These are phyloP conservation scores for Martiniozyma abietophila DNA, from an alignment of 805 yeast genomes.

Conservation along the genomic window DNA sequence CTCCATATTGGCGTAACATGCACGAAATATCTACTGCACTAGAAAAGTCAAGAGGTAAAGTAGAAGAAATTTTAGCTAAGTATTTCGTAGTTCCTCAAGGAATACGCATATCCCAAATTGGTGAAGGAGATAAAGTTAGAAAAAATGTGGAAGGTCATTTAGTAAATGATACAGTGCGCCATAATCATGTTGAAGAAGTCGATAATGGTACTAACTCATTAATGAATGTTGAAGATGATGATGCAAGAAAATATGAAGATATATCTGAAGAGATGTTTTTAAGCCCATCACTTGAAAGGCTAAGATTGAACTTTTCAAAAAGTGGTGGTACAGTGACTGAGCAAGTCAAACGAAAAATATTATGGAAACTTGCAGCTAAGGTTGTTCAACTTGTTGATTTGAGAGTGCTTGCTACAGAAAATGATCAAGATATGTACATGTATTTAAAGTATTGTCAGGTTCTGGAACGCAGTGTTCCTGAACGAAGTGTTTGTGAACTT, in stretches of 20 bases:
- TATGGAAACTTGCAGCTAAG: constrained; percentile 8
- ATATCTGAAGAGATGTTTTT: constrained; percentile 5
- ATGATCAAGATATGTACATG: constrained; percentile 9
- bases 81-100: too few relatives aligned
- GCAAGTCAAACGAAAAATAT: constrained; percentile 1
- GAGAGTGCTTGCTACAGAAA: neutral
- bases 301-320: constrained; percentile 3
- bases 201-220: too few relatives aligned
- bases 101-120: too few relatives aligned
- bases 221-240: too few relatives aligned
- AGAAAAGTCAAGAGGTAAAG: neutral
- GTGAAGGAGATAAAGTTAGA: neutral
- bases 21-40: constrained; percentile 1
- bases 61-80: constrained; percentile 1
- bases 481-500: constrained; percentile 5
- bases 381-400: constrained; percentile 8
- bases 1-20: constrained; percentile 9
- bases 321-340: neutral
- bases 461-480: constrained; percentile 2
- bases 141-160: neutral
- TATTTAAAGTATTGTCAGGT: constrained; percentile 10
- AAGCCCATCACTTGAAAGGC: constrained; percentile 4
- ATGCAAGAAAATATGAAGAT: neutral
- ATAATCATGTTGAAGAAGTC: too few relatives aligned
- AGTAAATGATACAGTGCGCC: too few relatives aligned